Evolutionary conservation across 2,329 filamentous ascomycete genomes (phyloP).

Genomic region (Aureobasidium sp.): DNA sequence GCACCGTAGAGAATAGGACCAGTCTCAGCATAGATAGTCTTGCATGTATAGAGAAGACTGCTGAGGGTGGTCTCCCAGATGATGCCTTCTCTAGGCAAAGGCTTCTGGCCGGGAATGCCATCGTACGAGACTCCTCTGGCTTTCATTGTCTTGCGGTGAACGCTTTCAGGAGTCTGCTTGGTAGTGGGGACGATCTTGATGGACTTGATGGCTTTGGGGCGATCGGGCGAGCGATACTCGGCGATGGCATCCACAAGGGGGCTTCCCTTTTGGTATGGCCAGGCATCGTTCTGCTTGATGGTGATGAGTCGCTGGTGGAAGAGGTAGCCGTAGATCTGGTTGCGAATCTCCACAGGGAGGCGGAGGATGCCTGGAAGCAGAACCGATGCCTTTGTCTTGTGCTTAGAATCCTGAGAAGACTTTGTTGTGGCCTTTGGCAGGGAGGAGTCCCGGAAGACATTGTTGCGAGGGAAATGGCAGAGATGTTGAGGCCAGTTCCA

Average conservation of each 20-base stretch:
- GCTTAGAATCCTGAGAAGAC: not conserved
- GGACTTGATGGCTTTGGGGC: not conserved
- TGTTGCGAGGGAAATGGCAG: not conserved
- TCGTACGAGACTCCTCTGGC: not conserved
- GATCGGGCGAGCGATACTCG: not conserved
- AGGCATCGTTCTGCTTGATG: not conserved
- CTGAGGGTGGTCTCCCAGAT: not conserved
- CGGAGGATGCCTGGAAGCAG: not conserved
- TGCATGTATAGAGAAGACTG: not conserved
- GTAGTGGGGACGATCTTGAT: not conserved
- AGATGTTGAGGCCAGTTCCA: no score
- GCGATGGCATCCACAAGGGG: not conserved
- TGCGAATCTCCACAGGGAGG: conserved; percentile 1
- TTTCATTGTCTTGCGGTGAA: not conserved
- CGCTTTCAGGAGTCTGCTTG: not conserved
- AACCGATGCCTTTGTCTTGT: not conserved
- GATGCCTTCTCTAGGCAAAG: not conserved
- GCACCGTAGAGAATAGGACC: not conserved
- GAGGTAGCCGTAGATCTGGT: conserved; percentile 9
- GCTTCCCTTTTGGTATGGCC: not conserved
- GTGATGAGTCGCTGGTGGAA: not conserved
- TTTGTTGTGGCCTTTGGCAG: not conserved
- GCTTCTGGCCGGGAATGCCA: not conserved
- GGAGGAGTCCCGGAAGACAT: not conserved
- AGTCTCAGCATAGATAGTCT: not conserved